Base-by-base conservation (phyloP, 164 flowering plant genomes). In the Euptelea pleiosperma region DNA sequence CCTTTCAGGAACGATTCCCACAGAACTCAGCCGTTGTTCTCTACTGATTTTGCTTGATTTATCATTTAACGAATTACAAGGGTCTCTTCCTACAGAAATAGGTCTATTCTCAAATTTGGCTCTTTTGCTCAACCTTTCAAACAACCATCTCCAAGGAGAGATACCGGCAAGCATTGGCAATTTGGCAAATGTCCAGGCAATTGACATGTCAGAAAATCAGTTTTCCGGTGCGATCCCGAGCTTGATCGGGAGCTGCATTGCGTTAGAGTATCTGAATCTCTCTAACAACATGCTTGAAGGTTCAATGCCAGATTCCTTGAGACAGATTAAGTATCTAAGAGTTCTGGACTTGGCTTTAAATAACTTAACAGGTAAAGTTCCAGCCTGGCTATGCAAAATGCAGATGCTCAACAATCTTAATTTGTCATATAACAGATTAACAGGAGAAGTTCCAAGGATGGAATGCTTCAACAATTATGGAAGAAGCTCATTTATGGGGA, bases 401-500 rank as follows among this genome's bases (percentile, higher is more conserved):
- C 22, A 21, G 43, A 33, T 30, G 51, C 26, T n/a, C n/a, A n/a
- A n/a, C n/a, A n/a, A n/a, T n/a, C n/a, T n/a, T n/a, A n/a, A n/a
- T n/a, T n/a, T n/a, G n/a, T n/a, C n/a, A n/a, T n/a, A n/a, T n/a
- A n/a, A n/a, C n/a, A n/a, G n/a, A n/a, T n/a, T n/a, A n/a, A n/a
- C n/a, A n/a, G n/a, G n/a, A n/a, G n/a, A n/a, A n/a, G n/a, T n/a
- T n/a, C n/a, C n/a, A n/a, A n/a, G 42, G 15, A 34, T 31, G 50
- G 49, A 16, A 50, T 2, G 37, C 15, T 50, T 31, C 34, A 33
- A 24, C 41, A 37, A 39, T 39, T 18, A 49, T 6, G 42, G 22
- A 25, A 40, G 25, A 49, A 52, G 57, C 39, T 51, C 66, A 33
- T 54, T 62, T 34, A 51, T 53, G 31, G 66, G 66, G 58, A 62